Evolutionary conservation across 2,329 filamentous ascomycete species (phyloP), one percentile per base, ranked within the genome.

Genomic region (Ilyonectria destructans): DNA sequence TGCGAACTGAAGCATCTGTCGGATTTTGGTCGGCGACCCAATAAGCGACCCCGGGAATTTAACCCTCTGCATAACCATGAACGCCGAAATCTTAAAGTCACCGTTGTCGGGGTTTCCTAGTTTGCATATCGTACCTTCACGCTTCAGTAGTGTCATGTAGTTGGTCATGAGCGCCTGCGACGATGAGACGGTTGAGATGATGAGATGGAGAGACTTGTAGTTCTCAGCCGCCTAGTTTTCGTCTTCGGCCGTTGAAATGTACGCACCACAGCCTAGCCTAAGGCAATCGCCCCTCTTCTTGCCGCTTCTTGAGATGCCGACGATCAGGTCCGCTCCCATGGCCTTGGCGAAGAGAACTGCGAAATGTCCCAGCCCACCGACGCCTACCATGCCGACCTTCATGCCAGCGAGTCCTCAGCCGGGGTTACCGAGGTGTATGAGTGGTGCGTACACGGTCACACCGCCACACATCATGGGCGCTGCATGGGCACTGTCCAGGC

Each of bases 401-500:
- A 15, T 40, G 10, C 35, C 15, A 40, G 35, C 31, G 9, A 33
- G 31, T 33, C 31, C 31, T 33, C 31, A 3, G 9, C 31, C 31
- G 9, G 31, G 31, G 9, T 33, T 33, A 10, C 31, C 31, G 31
- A 33, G 31, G 31, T 33, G 31, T 10, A 33, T 40, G 35, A 45
- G 40, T 6, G 40, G 40, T 19, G 40, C 19, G 74, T 85, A 94
- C 10, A 90, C 84, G 0, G 92, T 93, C 46, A 93, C 86, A 21
- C 92, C 91, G 15, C 87, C 92, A 73, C 92, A 93, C 57, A 93
- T 83, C 87, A 93, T 89, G 3, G 91, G 91, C 17, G 91, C 84
- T 9, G 83, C 82, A 43, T 80, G 69, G 43, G 81, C 83, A 1
- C 78, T 79, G n/a, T 77, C 68, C 1, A 86, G 69, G 12, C 71